Evolutionary conservation across 352 stramenopile species (phyloP), one percentile per base, ranked within the genome.

Genomic region (Globisporangium iwayamae): DNA sequence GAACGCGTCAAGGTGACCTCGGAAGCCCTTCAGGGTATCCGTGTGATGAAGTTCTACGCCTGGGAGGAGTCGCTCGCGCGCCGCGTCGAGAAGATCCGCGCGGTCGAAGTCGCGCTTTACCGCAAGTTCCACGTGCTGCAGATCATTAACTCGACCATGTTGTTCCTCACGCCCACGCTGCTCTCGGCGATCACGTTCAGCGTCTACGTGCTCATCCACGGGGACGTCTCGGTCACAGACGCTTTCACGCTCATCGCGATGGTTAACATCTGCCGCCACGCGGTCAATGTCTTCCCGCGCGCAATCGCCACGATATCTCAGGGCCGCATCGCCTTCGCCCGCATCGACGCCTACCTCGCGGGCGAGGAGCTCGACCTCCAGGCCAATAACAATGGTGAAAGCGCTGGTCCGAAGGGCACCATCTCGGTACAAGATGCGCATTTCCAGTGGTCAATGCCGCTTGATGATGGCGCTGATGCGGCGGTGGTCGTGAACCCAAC

Each of bases 1-100:
- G 65, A 76, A 1, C 72, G 90, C 8, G 83, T 97, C 16, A 91
- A 93, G 69, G 81, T 94, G 65, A 85, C 91, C 36, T 92, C 87
- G 53, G 90, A 96, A 71, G 81, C 93, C 18, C 71, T 97, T 10
- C 58, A 76, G 11, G 89, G 87, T 9, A 87, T 94, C 50, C 70
- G 84, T 55, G 79, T 77, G 60, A 72, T 94, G 30, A 94, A 94
- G 61, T 85, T 90, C 62, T 89, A 90, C 53, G 79, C 75, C 20
- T 94, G 82, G 82, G 68, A 73, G 47, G 52, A 60, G 36, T 61
- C 63, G 34, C 32, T 71, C 5, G 57, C 48, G 46, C 20, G 9
- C 14, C 68, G 61, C 38, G 43, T 73, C 16, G 57, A 53, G 20
- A 43, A 53, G 25, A 71, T 73, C 61, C 68, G 68, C 14, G 50